phyloP scores from a whole-genome alignment of 208 protist genomes.

The Leishmania arabica region DNA sequence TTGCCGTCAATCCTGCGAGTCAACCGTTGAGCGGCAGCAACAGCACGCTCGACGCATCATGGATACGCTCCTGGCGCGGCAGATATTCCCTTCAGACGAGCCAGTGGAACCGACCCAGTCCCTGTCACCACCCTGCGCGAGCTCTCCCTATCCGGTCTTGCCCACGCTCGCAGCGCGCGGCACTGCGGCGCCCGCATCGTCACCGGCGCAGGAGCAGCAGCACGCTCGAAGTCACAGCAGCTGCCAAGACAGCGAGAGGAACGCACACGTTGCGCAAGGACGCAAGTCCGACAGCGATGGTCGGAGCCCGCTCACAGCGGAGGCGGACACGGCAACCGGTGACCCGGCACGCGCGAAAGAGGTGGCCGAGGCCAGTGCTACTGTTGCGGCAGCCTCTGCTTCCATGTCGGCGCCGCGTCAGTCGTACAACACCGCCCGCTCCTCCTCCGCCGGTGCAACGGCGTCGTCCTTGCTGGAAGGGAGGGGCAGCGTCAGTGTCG shows the following conservation, averaged over 20 bases:
- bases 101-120: neutral
- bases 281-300: neutral
- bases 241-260: neutral
- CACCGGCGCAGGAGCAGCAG: neutral
- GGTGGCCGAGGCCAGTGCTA: neutral
- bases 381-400: neutral
- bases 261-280: too few relatives aligned
- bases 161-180: constrained; percentile 14
- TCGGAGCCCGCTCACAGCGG: too few relatives aligned
- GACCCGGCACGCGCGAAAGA: neutral
- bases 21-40: neutral
- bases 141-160: constrained; percentile 15
- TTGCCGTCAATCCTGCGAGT: too few relatives aligned
- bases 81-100: constrained; percentile 13
- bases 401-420: neutral
- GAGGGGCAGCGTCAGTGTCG: constrained; percentile 1
- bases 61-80: constrained; percentile 23
- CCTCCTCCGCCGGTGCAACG: constrained; percentile 12
- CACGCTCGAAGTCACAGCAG: neutral
- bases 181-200: neutral
- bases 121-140: neutral
- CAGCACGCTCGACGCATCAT: constrained; percentile 22
- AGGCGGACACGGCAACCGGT: neutral
- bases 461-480: neutral
- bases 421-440: neutral